Evolutionary conservation across 306 rosid genomes (phyloP).

Genomic region (Casuarina glauca): DNA sequence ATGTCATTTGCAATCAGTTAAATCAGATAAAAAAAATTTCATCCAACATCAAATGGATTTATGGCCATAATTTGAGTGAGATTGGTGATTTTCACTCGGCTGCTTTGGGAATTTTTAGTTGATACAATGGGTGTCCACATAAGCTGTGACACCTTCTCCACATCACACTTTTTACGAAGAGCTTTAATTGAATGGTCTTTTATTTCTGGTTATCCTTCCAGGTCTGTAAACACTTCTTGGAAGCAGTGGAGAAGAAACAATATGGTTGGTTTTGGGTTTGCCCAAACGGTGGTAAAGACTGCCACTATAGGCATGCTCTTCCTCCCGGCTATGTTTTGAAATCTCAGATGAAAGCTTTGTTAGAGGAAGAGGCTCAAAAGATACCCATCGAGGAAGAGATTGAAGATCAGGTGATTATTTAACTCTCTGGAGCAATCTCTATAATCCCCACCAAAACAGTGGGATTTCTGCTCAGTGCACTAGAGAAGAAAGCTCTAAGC

Average conservation of each 20-base stretch:
- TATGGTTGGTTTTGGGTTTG: conserved; percentile 97
- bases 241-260: conserved; percentile 95
- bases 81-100: not conserved
- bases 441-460: not conserved
- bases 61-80: not conserved
- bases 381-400: conserved; percentile 87
- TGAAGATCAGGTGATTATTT: conserved; percentile 49
- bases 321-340: conserved; percentile 90
- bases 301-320: conserved; percentile 98
- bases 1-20: not conserved
- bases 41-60: not conserved
- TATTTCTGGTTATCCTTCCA: conserved; percentile 5
- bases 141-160: conserved; percentile 14
- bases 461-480: not conserved
- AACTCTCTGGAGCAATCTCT: conserved; percentile 30
- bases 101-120: not conserved
- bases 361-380: conserved; percentile 75
- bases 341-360: conserved; percentile 96
- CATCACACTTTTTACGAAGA: conserved; percentile 8
- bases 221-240: conserved; percentile 67
- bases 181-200: not conserved
- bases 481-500: not conserved
- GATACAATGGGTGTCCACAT: not conserved
- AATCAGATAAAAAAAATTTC: not conserved
- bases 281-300: conserved; percentile 88